Evolutionary conservation across 2,329 filamentous ascomycete genomes (phyloP), one percentile per base, ranked within the genome.

Genomic region (Teratosphaeriaceae sp.): DNA sequence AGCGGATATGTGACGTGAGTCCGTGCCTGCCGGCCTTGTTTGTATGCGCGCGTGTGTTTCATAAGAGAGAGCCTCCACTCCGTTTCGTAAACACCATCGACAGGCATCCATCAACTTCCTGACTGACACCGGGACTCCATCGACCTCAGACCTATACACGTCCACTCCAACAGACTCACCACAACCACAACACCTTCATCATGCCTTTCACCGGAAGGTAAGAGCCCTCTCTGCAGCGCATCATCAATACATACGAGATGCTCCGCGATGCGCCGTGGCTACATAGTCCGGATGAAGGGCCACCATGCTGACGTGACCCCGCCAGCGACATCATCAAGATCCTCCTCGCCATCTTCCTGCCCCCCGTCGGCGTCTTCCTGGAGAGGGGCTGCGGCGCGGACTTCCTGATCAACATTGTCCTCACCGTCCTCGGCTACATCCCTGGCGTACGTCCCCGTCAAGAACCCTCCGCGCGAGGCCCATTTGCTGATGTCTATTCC

Each of bases 341-440:
- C 75, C 78, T 94, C 70, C 77, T 94, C 71, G 88, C 88, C 74
- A 74, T 95, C 74, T 73, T 95, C 72, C 80, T 95, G 53, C 88
- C 88, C 44, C 88, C 88, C 64, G 71, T 95, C 43, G 88, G 88
- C 73, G 88, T 95, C 65, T 92, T 94, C 78, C 85, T 95, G 56
- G 88, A 95, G 82, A 81, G 84, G 57, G 88, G 88, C 60, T 94
- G 88, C 72, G 83, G 83, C 64, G 80, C 82, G 55, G 86, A 94
- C 65, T 74, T 95, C 61, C 74, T 90, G 69, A 94, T 95, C 79
- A 94, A 94, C 82, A 86, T 94, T 68, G 76, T 88, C 61, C 73
- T 94, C 70, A 94, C 87, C 57, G 79, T 53, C 38, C 42, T 57
- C 56, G 80, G 78, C 67, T 82, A 79, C 66, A 64, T 65, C 47